Percentiles rank a stretch among this genome's conserved stretches.
phyloP scores from a whole-genome alignment of 257 asterid species.

The Solanum tacnaense region DNA sequence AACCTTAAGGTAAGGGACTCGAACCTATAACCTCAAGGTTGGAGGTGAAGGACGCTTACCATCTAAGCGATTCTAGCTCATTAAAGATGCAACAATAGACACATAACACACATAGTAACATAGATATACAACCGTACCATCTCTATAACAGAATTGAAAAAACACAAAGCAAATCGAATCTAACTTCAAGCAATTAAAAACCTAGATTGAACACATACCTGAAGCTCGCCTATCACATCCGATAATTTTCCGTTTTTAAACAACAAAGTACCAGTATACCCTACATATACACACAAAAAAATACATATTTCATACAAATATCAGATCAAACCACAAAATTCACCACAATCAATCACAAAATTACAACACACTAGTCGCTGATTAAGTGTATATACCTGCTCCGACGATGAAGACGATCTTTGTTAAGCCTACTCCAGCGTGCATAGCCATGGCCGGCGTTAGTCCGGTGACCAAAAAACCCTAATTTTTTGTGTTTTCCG shows the following conservation, averaged over 20 bases:
- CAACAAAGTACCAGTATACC: conserved; percentile 26
- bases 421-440: conserved; percentile 7
- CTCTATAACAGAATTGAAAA: not conserved
- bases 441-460: not conserved
- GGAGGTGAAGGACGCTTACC: not conserved
- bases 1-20: not conserved
- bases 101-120: not conserved
- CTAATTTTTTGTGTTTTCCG: not conserved
- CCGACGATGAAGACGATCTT: conserved; percentile 2
- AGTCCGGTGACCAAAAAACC: not conserved
- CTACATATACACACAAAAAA: conserved; percentile 1
- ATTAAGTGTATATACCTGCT: not conserved
- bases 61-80: not conserved
- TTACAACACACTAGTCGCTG: not conserved
- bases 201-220: not conserved
- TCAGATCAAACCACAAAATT: not conserved
- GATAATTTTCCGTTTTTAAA: conserved; percentile 27
- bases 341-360: not conserved
- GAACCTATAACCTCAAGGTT: not conserved
- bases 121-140: not conserved
- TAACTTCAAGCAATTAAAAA: not conserved
- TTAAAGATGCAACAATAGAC: not conserved
- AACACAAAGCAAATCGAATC: not conserved
- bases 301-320: not conserved
- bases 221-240: conserved; percentile 22